Conservation (phyloP, 2,329 filamentous ascomycete genomes). For the Fusarium ramigenum region DNA sequence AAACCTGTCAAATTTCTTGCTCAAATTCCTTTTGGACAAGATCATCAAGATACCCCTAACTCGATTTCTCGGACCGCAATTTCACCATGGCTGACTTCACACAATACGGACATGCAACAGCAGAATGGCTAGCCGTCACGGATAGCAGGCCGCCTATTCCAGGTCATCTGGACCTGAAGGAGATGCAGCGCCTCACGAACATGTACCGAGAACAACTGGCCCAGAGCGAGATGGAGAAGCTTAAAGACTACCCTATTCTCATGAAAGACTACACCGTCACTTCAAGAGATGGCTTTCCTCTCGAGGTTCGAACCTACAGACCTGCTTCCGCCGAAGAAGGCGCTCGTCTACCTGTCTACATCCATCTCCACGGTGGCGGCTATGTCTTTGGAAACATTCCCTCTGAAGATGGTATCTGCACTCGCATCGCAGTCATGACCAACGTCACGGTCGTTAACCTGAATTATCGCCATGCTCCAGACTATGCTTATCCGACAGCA, state of each 20-base stretch:
- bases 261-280: conserved; percentile 46
- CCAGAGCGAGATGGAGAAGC: neutral
- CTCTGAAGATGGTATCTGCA: conserved; percentile 63
- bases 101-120: conserved; percentile 51
- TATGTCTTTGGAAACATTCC: conserved; percentile 64
- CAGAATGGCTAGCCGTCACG: conserved; percentile 55
- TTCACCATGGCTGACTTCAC: conserved; percentile 44
- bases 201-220: conserved; percentile 23
- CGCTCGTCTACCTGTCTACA: conserved; percentile 58
- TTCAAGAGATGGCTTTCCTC: conserved; percentile 23
- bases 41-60: neutral
- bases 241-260: conserved; percentile 34
- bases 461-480: conserved; percentile 68
- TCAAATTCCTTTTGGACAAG: rapidly evolving
- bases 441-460: conserved; percentile 61
- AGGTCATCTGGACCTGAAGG: conserved; percentile 6
- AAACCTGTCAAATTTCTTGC: rapidly evolving
- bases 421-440: conserved; percentile 54
- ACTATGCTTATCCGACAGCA: conserved; percentile 60
- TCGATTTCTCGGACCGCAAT: rapidly evolving
- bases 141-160: conserved; percentile 15
- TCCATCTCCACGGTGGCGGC: conserved; percentile 65
- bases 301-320: conserved; percentile 38
- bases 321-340: conserved; percentile 21
- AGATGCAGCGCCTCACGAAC: conserved; percentile 26